A percentile compares a stretch with the other conserved stretches of the same genome.
phyloP scores from a whole-genome alignment of 2,329 filamentous ascomycete genomes.

The Sporothrix curviconia region DNA sequence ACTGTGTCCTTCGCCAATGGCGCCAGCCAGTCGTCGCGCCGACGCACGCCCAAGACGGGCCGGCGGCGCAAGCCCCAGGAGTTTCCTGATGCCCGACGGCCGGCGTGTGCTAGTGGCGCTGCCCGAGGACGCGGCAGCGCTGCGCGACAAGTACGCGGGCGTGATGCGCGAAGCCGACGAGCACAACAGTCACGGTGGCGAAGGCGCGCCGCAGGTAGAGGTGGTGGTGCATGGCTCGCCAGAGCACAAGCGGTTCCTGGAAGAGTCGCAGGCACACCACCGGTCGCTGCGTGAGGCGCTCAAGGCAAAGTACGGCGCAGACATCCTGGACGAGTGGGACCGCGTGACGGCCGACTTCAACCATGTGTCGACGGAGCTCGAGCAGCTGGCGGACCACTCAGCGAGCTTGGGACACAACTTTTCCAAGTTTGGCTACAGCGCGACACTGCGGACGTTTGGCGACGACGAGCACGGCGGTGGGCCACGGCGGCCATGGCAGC shows the following conservation, averaged over 20 bases:
- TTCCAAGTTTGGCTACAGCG: constrained; percentile 56
- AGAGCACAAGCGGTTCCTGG: constrained; percentile 41
- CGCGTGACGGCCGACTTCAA: constrained; percentile 47
- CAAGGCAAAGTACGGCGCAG: constrained; percentile 40
- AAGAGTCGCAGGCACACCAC: constrained; percentile 47
- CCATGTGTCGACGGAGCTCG: constrained; percentile 45
- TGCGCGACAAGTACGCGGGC: constrained; percentile 38
- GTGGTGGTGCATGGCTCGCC: constrained; percentile 51
- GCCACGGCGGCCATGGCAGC: constrained; percentile 15
- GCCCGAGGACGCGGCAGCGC: constrained; percentile 46
- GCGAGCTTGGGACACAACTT: constrained; percentile 52
- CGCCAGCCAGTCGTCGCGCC: background rate
- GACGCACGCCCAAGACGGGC: background rate
- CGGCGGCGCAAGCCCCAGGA: constrained; percentile 39
- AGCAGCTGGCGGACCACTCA: constrained; percentile 44
- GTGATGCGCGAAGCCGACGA: constrained; percentile 19
- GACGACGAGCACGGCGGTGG: constrained; percentile 24
- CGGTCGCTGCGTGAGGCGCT: constrained; percentile 40
- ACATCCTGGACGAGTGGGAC: constrained; percentile 50
- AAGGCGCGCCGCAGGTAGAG: constrained; percentile 38
- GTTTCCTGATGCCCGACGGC: constrained; percentile 49
- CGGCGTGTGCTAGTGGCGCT: constrained; percentile 49
- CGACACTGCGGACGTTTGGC: constrained; percentile 44
- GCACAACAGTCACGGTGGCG: background rate
- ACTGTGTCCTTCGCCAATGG: background rate